phyloP scores from a whole-genome alignment of 306 rosid species.

The Lupinus albus region DNA sequence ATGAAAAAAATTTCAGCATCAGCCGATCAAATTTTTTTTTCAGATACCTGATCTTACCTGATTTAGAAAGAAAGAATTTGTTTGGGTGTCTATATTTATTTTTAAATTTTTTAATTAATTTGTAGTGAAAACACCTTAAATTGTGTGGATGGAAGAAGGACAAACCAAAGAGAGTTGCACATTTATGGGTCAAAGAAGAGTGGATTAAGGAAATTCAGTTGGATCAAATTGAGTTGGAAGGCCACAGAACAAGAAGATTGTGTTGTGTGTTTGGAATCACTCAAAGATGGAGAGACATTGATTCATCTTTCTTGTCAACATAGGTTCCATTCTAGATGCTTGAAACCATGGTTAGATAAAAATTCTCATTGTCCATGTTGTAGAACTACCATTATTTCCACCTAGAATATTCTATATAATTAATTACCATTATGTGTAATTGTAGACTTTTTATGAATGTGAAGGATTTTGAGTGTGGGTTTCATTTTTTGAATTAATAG shows the following conservation, averaged over 20 bases:
- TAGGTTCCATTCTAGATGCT: constrained; percentile 71
- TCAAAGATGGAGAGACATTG: constrained; percentile 55
- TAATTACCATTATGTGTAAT: not conserved
- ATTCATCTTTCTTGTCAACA: constrained; percentile 75
- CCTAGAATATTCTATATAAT: constrained; percentile 1
- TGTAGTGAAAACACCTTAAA: constrained; percentile 31
- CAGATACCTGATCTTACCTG: too few relatives aligned
- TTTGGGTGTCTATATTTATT: not conserved
- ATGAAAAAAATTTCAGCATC: too few relatives aligned
- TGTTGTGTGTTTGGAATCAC: constrained; percentile 67
- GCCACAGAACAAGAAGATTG: constrained; percentile 69
- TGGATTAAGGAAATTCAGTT: constrained; percentile 57
- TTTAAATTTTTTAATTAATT: not conserved
- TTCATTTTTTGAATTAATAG: not conserved
- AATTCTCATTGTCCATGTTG: constrained; percentile 92
- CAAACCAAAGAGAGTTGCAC: constrained; percentile 42
- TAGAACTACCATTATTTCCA: constrained; percentile 47
- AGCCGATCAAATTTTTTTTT: too few relatives aligned
- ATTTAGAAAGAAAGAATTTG: too few relatives aligned
- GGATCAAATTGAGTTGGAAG: constrained; percentile 74
- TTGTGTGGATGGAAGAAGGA: constrained; percentile 41
- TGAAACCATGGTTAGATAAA: constrained; percentile 79
- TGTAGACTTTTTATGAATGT: constrained; percentile 9
- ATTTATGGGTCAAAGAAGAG: constrained; percentile 49
- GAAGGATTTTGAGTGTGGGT: constrained; percentile 25